phyloP scores from a whole-genome alignment of 352 stramenopile genomes.

The Thraustotheca clavata region DNA sequence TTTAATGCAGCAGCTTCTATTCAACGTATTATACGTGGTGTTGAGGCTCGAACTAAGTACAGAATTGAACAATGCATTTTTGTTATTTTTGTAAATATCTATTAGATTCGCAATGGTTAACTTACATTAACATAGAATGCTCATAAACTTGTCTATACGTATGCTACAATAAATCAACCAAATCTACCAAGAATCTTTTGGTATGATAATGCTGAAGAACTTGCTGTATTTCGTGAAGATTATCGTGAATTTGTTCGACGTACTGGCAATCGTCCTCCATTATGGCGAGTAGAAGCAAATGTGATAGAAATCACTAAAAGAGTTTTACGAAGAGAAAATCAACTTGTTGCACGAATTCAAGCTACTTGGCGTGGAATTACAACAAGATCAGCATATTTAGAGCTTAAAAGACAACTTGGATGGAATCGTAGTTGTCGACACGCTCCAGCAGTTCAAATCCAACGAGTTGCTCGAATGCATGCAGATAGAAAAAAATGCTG shows the following conservation, averaged over 20 bases:
- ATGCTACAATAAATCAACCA: slow-evolving; percentile 14
- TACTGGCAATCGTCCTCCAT: slow-evolving; percentile 39
- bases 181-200: slow-evolving; percentile 59
- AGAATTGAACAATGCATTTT: slow-evolving; percentile 60
- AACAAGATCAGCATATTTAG: slow-evolving; percentile 47
- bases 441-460: slow-evolving; percentile 60
- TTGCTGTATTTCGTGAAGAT: slow-evolving; percentile 57
- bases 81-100: slow-evolving; percentile 35
- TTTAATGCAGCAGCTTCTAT: slow-evolving; percentile 43
- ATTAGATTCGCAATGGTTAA: not conserved
- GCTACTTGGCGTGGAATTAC: slow-evolving; percentile 47
- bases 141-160: slow-evolving; percentile 11
- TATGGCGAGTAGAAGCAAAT: slow-evolving; percentile 69
- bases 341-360: slow-evolving; percentile 65
- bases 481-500: not conserved
- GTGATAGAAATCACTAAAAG: slow-evolving; percentile 55
- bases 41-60: slow-evolving; percentile 42
- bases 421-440: slow-evolving; percentile 52
- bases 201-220: slow-evolving; percentile 56
- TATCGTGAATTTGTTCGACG: slow-evolving; percentile 71
- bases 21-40: slow-evolving; percentile 46
- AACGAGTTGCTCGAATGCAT: slow-evolving; percentile 50
- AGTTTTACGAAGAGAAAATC: slow-evolving; percentile 54
- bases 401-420: slow-evolving; percentile 54
- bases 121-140: not conserved